Base-by-base conservation (phyloP, 2,329 filamentous ascomycete species). In the Phaeophleospora eucalypticola region DNA sequence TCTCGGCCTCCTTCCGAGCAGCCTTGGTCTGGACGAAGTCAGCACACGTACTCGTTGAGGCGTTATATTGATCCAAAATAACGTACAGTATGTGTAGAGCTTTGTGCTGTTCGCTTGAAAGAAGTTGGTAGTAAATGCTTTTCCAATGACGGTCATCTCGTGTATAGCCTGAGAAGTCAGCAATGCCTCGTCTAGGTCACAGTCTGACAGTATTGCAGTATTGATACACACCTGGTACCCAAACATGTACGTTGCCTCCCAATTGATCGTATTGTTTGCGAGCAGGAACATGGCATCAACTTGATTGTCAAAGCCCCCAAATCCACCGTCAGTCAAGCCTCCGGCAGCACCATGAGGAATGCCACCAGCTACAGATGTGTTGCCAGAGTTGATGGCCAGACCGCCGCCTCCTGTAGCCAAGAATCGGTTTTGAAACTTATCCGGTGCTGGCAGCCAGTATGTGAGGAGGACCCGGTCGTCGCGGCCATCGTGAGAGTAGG, bases 1-100 rank as follows among this genome's bases (percentile, higher is more conserved):
- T 76, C 71, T 4, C 73, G 67, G 1, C 72, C 77, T 16, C 76
- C 76, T 42, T 79, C 76, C 10, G 75, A 78, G 60, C 77, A 80
- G 2, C 75, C 76, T 51, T 77, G 70, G 53, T n/a, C n/a, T n/a
- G n/a, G n/a, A n/a, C 8, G 4, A 9, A 17, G 14, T 37, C 35
- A 37, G 35, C 35, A n/a, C n/a, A n/a, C n/a, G n/a, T n/a, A n/a
- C n/a, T n/a, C n/a, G n/a, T n/a, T n/a, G n/a, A n/a, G n/a, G n/a
- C n/a, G n/a, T n/a, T n/a, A n/a, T n/a, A n/a, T n/a, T n/a, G n/a
- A n/a, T n/a, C n/a, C n/a, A n/a, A n/a, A n/a, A n/a, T n/a, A n/a
- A n/a, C n/a, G n/a, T n/a, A 16, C 74, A 80, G 63, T 79, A 79
- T 2, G 73, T 66, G 58, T 73, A 75, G 10, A 68, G 17, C 50